A percentile compares a stretch with the other conserved stretches of the same genome.
These are phyloP conservation scores for Saraca asoca DNA, from an alignment of 331 rosid species.

Conservation along the genomic window DNA sequence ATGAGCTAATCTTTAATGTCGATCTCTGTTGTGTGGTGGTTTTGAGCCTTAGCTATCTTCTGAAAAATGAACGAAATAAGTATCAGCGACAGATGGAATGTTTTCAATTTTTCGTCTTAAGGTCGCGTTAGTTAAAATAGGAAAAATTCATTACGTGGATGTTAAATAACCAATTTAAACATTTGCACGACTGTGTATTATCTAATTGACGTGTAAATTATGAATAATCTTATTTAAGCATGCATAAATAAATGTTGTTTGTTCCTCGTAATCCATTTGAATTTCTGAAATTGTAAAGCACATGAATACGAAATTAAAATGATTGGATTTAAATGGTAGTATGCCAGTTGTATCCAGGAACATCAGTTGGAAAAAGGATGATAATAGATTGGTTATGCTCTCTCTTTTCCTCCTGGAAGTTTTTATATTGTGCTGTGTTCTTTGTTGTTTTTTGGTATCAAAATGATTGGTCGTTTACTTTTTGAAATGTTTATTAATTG, in stretches of 20 bases:
- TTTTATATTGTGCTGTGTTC: not conserved
- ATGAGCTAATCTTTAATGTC: constrained; percentile 5
- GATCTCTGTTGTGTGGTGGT: constrained; percentile 1
- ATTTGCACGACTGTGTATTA: not conserved
- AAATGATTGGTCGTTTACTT: not conserved
- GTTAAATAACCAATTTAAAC: constrained; percentile 20
- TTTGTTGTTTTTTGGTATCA: not conserved
- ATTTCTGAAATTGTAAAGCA: constrained; percentile 7
- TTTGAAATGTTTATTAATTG: constrained; percentile 2
- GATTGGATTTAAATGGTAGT: too few relatives aligned
- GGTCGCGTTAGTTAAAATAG: constrained; percentile 16
- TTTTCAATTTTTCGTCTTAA: constrained; percentile 19
- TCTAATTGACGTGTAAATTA: constrained; percentile 7
- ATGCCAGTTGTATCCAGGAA: too few relatives aligned
- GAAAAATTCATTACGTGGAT: not conserved
- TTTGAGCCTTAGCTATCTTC: constrained; percentile 4
- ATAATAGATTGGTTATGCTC: not conserved
- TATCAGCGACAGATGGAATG: not conserved
- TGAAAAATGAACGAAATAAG: constrained; percentile 22
- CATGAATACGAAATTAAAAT: not conserved
- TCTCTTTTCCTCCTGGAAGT: not conserved
- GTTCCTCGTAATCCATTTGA: constrained; percentile 9
- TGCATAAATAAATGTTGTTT: not conserved
- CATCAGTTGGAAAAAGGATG: constrained; percentile 6
- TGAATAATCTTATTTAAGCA: not conserved